phyloP scores from a whole-genome alignment of 768 basidiomycete genomes.

The Roridomyces roridus region DNA sequence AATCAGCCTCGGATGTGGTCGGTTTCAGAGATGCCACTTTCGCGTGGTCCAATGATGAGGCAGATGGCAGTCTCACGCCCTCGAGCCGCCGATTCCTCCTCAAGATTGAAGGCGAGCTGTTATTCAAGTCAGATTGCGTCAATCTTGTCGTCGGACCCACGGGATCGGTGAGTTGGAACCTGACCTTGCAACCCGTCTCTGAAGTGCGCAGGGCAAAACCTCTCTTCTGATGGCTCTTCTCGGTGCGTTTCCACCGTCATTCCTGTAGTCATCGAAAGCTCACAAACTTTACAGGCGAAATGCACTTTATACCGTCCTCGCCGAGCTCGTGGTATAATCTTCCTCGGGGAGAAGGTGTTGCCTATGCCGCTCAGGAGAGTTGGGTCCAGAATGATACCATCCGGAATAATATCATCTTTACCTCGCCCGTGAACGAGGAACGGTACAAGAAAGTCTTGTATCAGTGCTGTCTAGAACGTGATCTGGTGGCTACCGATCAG shows the following conservation, averaged over 20 bases:
- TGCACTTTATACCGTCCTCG: conserved; percentile 62
- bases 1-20: conserved; percentile 37
- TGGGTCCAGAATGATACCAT: conserved; percentile 89
- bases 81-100: conserved; percentile 56
- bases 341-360: conserved; percentile 70
- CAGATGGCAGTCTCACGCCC: conserved; percentile 36
- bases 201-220: conserved; percentile 55
- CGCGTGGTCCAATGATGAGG: conserved; percentile 53
- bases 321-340: conserved; percentile 72
- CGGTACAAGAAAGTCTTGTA: conserved; percentile 79
- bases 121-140: conserved; percentile 57
- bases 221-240: conserved; percentile 70
- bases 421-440: conserved; percentile 74
- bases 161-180: conserved; percentile 36
- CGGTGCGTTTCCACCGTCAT: conserved; percentile 27
- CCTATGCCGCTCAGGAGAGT: conserved; percentile 84
- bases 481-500: conserved; percentile 45
- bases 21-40: conserved; percentile 63
- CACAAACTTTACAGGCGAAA: conserved; percentile 50
- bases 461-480: conserved; percentile 77
- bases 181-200: background rate
- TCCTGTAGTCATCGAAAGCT: background rate
- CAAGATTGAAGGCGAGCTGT: conserved; percentile 55
- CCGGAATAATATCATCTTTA: conserved; percentile 84
- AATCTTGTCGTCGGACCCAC: conserved; percentile 70